These are phyloP conservation scores for Capronia coronata DNA, from an alignment of 2,329 filamentous ascomycete species.

Conservation along the genomic window DNA sequence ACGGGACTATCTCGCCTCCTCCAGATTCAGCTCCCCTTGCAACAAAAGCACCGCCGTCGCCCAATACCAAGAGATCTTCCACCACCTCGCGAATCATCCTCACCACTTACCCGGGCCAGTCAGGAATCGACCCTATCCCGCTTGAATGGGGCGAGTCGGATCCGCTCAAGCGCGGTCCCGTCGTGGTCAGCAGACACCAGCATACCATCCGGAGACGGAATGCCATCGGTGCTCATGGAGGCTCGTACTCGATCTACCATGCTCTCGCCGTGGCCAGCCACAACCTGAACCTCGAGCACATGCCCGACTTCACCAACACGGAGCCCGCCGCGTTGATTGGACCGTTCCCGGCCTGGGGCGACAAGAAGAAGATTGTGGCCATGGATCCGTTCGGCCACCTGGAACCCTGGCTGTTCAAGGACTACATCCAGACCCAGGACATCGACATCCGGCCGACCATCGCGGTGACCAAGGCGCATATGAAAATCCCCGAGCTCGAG, in stretches of 20 bases:
- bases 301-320: conserved; percentile 72
- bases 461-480: conserved; percentile 84
- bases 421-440: conserved; percentile 65
- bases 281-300: conserved; percentile 76
- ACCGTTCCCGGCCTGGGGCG: conserved; percentile 81
- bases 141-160: conserved; percentile 82
- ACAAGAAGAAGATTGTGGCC: conserved; percentile 88
- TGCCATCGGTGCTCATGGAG: conserved; percentile 67
- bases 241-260: conserved; percentile 94
- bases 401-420: conserved; percentile 73
- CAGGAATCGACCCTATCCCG: conserved; percentile 82
- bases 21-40: conserved; percentile 9
- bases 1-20: conserved; percentile 17
- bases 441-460: conserved; percentile 86
- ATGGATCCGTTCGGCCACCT: conserved; percentile 95
- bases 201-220: conserved; percentile 75
- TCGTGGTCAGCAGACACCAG: conserved; percentile 72
- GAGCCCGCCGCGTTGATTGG: conserved; percentile 87
- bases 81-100: conserved; percentile 57
- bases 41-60: conserved; percentile 16
- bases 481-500: conserved; percentile 93
- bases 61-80: conserved; percentile 21
- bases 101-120: conserved; percentile 87
- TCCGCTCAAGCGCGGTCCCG: conserved; percentile 69
- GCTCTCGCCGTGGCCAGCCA: conserved; percentile 87